Base-by-base conservation (phyloP, 306 rosid genomes). In the Comarum palustre region DNA sequence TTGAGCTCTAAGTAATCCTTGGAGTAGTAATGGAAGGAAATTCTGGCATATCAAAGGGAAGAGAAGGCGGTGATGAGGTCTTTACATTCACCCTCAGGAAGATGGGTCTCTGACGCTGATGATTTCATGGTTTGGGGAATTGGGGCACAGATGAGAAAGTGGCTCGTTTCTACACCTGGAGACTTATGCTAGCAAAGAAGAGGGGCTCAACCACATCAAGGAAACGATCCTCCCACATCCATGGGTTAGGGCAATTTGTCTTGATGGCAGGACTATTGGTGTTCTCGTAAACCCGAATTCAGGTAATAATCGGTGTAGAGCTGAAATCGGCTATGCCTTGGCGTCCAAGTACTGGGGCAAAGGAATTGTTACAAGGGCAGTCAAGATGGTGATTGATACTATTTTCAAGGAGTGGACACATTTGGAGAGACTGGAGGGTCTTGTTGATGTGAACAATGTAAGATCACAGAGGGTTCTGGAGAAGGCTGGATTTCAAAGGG, bases 401-500 rank as follows among this genome's bases (percentile, higher is more conserved):
- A 84, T 84, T 13, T 93, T 87, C 8, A 46, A 2, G 12, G 96
- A 90, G 31, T 73, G 84, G 72, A 47, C 80, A 10, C 68, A 84
- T 25, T 47, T 93, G 87, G 96, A 83, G 74, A 86, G 98, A 71
- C 51, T 93, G 38, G 98, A 89, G 72, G 98, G 90, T 77, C 36
- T 87, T 0, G 91, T 87, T 69, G 96, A 87, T 79, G 86, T 77
- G 43, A 80, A 86, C 34, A 93, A 93, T 65, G 60, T 73, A 60
- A 90, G 81, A 3, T 93, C 92, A 17, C 92, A 86, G 20, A 88
- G 79, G 68, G 92, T 93, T 42, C 16, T 93, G 52, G 87, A 89
- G 70, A 93, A 93, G 76, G 80, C 79, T 45, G 97, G 98, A 13
- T 90, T 90, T 78, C 74, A 36, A 13, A 83, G 65, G 63, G 93